Evolutionary conservation across 208 protist species (phyloP).

Genomic region (Leishmania lainsoni): DNA sequence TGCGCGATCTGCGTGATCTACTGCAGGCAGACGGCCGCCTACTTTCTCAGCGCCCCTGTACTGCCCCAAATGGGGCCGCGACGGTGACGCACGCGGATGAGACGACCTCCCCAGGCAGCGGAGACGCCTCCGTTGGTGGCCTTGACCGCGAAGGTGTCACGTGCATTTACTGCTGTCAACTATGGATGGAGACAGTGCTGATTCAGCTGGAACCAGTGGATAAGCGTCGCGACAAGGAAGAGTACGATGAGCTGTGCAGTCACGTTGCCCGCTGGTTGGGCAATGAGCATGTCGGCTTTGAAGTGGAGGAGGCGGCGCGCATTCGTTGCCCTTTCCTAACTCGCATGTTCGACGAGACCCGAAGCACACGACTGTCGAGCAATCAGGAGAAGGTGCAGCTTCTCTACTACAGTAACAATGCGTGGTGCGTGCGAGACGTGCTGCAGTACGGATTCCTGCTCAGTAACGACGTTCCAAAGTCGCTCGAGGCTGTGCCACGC

Average conservation of each 20-base stretch:
- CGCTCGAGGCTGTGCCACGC: slow-evolving; percentile 10
- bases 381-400: slow-evolving; percentile 52
- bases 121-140: slow-evolving; percentile 8
- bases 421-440: slow-evolving; percentile 44
- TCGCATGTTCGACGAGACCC: slow-evolving; percentile 31
- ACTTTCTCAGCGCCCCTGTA: neutral
- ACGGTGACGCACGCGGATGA: neutral
- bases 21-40: slow-evolving; percentile 13
- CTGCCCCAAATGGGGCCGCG: neutral
- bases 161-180: slow-evolving; percentile 39
- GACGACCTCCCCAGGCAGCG: slow-evolving; percentile 6
- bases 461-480: slow-evolving; percentile 17
- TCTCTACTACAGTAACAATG: slow-evolving; percentile 85
- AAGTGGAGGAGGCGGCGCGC: slow-evolving; percentile 47
- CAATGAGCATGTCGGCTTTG: slow-evolving; percentile 47
- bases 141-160: neutral
- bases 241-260: slow-evolving; percentile 46
- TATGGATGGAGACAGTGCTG: slow-evolving; percentile 67
- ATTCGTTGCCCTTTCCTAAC: slow-evolving; percentile 43
- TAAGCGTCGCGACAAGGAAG: slow-evolving; percentile 28
- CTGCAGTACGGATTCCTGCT: slow-evolving; percentile 65
- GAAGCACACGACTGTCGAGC: slow-evolving; percentile 15
- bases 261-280: slow-evolving; percentile 51
- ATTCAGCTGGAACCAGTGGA: slow-evolving; percentile 59
- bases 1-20: slow-evolving; percentile 33